phyloP scores from a whole-genome alignment of 768 basidiomycete genomes.

The Termitomyces sp. region DNA sequence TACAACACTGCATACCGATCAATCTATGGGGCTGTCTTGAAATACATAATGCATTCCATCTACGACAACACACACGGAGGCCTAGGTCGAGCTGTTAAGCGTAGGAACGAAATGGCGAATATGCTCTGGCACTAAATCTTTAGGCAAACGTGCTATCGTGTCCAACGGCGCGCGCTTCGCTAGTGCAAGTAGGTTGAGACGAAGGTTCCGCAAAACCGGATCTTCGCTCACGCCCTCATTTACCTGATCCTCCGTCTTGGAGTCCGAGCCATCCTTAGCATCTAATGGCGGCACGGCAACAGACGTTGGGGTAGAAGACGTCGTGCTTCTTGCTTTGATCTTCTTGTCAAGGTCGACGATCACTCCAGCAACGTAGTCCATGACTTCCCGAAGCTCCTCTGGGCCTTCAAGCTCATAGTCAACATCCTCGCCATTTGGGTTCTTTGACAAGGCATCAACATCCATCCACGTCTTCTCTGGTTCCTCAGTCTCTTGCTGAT shows the following conservation, averaged over 20 bases:
- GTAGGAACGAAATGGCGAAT: constrained; percentile 65
- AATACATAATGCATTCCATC: neutral
- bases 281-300: neutral
- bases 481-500: constrained; percentile 25
- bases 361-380: constrained; percentile 53
- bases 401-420: constrained; percentile 37
- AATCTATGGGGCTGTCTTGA: neutral
- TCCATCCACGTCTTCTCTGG: constrained; percentile 30
- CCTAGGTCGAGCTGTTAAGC: constrained; percentile 23
- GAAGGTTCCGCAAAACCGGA: constrained; percentile 49
- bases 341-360: constrained; percentile 43
- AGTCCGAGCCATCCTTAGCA: constrained; percentile 1
- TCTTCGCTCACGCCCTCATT: constrained; percentile 33
- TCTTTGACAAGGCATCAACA: constrained; percentile 24
- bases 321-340: constrained; percentile 13
- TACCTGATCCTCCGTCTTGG: neutral
- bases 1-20: neutral
- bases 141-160: constrained; percentile 59
- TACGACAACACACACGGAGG: neutral
- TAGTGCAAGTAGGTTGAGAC: constrained; percentile 72
- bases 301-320: constrained; percentile 1
- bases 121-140: constrained; percentile 62
- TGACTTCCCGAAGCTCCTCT: constrained; percentile 50
- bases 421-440: constrained; percentile 9
- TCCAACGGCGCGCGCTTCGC: constrained; percentile 77